phyloP scores from a whole-genome alignment of 2,329 filamentous ascomycete genomes.

The Epichloe hybrida region DNA sequence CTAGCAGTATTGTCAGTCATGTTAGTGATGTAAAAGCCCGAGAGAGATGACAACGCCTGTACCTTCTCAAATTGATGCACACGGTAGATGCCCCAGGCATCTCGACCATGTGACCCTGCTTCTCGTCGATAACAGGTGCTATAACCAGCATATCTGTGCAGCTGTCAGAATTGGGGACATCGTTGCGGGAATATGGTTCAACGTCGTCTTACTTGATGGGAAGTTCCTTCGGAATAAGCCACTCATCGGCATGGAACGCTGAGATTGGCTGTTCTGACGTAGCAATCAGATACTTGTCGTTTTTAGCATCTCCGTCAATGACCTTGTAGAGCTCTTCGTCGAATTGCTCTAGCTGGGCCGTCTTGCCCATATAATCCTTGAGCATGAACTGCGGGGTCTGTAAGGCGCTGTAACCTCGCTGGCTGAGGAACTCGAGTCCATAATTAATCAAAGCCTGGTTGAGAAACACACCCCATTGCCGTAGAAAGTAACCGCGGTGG shows the following conservation, averaged over 20 bases:
- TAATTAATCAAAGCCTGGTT: slow-evolving; percentile 94
- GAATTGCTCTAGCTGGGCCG: slow-evolving; percentile 90
- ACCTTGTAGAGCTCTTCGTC: slow-evolving; percentile 99
- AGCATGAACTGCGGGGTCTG: slow-evolving; percentile 92
- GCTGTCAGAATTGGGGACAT: neutral
- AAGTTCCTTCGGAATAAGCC: slow-evolving; percentile 71
- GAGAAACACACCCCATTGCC: slow-evolving; percentile 76
- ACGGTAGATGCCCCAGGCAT: slow-evolving; percentile 96
- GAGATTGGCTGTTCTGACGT: slow-evolving; percentile 94
- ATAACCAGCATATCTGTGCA: slow-evolving; percentile 78
- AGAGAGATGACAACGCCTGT: neutral
- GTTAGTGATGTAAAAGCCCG: neutral
- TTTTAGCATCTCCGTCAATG: slow-evolving; percentile 69
- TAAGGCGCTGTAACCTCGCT: slow-evolving; percentile 68
- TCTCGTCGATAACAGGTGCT: slow-evolving; percentile 94
- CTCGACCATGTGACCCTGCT: slow-evolving; percentile 70
- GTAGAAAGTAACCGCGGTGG: slow-evolving; percentile 87
- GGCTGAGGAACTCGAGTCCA: slow-evolving; percentile 74
- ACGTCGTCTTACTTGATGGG: slow-evolving; percentile 56
- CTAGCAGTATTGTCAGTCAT: slow-evolving; percentile 9
- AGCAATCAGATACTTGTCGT: slow-evolving; percentile 68
- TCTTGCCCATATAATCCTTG: slow-evolving; percentile 93
- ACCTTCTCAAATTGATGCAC: slow-evolving; percentile 97
- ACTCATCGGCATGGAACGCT: slow-evolving; percentile 84
- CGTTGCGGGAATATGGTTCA: neutral